Conservation (phyloP, 441 rosid species). For the Populus hybrid region DNA sequence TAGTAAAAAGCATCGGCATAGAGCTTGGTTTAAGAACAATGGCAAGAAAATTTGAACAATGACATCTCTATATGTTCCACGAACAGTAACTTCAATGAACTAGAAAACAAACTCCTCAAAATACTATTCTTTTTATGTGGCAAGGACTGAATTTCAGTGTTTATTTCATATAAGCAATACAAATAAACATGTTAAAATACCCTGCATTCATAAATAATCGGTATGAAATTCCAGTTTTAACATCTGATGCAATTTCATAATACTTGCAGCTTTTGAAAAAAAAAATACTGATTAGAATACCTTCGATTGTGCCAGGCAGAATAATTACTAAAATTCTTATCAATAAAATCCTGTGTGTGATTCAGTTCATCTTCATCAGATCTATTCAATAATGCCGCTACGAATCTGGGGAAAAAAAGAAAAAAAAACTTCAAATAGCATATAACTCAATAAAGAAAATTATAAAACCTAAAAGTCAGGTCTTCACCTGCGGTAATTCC, state of each 20-base stretch:
- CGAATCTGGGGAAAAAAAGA: constrained; percentile 44
- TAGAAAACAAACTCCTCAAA: not conserved
- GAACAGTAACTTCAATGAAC: not conserved
- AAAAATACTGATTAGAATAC: constrained; percentile 28
- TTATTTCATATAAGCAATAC: not conserved
- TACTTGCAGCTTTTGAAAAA: no score
- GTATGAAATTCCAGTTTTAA: not conserved
- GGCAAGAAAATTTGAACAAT: not conserved
- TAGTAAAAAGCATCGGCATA: not conserved
- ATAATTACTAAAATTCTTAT: constrained; percentile 73
- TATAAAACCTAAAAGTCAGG: constrained; percentile 10
- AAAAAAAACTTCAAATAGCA: not conserved
- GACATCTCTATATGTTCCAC: not conserved
- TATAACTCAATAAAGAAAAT: not conserved
- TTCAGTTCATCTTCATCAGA: constrained; percentile 75
- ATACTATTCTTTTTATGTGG: not conserved
- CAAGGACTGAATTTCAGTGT: not conserved
- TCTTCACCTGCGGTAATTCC: constrained; percentile 83
- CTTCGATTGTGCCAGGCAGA: constrained; percentile 98
- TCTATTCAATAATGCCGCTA: constrained; percentile 60
- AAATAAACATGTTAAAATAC: not conserved
- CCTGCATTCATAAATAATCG: not conserved
- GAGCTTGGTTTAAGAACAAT: not conserved
- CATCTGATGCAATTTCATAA: not conserved
- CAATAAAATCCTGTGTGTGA: constrained; percentile 59